Conservation (phyloP, 2,329 filamentous ascomycete species). For the Hypoxylon sp. region DNA sequence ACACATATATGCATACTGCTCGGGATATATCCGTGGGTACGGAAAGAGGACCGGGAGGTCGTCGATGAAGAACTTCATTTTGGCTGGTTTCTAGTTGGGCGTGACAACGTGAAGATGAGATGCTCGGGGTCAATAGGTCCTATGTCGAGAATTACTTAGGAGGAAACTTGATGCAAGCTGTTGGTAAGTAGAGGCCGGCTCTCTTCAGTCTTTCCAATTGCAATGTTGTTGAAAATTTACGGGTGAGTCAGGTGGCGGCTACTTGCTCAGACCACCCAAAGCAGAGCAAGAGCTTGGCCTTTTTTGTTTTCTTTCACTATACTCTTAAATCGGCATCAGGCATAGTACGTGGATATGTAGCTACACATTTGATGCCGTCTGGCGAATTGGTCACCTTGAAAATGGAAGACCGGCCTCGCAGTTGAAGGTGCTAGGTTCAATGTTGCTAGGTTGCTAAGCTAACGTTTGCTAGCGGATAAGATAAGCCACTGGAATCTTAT, state of each 20-base stretch:
- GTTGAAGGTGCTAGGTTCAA: not conserved
- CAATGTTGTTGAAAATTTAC: constrained; percentile 16
- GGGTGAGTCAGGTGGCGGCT: constrained; percentile 7
- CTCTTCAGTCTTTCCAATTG: constrained; percentile 3
- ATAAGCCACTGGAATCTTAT: constrained; percentile 18
- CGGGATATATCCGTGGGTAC: constrained; percentile 64
- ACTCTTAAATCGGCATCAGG: not conserved
- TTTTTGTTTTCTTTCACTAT: constrained; percentile 5
- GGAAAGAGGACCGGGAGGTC: constrained; percentile 60
- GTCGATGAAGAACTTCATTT: constrained; percentile 87
- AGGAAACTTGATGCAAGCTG: constrained; percentile 3
- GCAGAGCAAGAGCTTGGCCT: not conserved
- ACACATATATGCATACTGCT: constrained; percentile 86
- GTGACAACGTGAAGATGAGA: not conserved
- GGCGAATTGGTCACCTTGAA: constrained; percentile 7
- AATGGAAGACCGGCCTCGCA: constrained; percentile 4
- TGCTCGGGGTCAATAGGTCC: not conserved
- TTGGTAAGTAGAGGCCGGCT: constrained; percentile 1
- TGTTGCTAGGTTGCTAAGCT: constrained; percentile 11
- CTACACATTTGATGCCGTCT: not conserved
- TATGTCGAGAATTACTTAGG: not conserved
- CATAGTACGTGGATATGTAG: not conserved
- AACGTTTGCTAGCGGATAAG: constrained; percentile 26
- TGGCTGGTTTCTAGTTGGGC: constrained; percentile 51
- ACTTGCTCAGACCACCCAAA: not conserved